Percentiles rank a stretch among this genome's conserved stretches.
These are phyloP conservation scores for Globisporangium nagaii DNA, from an alignment of 352 stramenopile genomes.

Conservation along the genomic window DNA sequence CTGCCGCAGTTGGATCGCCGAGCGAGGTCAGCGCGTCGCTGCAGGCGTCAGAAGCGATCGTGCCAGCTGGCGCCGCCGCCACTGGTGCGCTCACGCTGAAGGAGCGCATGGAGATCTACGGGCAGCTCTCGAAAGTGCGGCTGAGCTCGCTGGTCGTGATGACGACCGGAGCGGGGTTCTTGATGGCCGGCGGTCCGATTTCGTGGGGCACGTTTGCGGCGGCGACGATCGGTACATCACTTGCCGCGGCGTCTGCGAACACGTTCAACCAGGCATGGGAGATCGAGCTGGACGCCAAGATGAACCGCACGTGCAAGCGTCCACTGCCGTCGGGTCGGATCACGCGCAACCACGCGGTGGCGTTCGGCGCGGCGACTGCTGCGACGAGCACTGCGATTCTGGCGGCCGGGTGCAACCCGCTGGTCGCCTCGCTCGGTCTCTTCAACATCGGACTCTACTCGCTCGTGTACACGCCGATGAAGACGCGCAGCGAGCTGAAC, in stretches of 20 bases:
- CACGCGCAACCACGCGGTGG: constrained; percentile 68
- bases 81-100: constrained; percentile 40
- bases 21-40: constrained; percentile 2
- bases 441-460: constrained; percentile 98
- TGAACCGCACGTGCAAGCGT: constrained; percentile 95
- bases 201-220: constrained; percentile 85
- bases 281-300: constrained; percentile 90
- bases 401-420: constrained; percentile 89
- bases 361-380: constrained; percentile 83
- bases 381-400: constrained; percentile 88
- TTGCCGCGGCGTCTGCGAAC: constrained; percentile 92
- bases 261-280: constrained; percentile 99
- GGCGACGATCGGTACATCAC: constrained; percentile 91
- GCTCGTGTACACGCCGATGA: constrained; percentile 98
- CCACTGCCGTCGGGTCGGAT: constrained; percentile 90
- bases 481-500: constrained; percentile 95
- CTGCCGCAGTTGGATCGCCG: constrained; percentile 17
- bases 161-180: constrained; percentile 94
- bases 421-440: constrained; percentile 93
- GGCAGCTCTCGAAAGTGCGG: constrained; percentile 92
- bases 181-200: constrained; percentile 94
- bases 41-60: neutral
- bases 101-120: constrained; percentile 71
- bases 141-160: constrained; percentile 95
- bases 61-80: neutral